Evolutionary conservation across 208 protist species (phyloP).

Genomic region (Phytomonas francai): DNA sequence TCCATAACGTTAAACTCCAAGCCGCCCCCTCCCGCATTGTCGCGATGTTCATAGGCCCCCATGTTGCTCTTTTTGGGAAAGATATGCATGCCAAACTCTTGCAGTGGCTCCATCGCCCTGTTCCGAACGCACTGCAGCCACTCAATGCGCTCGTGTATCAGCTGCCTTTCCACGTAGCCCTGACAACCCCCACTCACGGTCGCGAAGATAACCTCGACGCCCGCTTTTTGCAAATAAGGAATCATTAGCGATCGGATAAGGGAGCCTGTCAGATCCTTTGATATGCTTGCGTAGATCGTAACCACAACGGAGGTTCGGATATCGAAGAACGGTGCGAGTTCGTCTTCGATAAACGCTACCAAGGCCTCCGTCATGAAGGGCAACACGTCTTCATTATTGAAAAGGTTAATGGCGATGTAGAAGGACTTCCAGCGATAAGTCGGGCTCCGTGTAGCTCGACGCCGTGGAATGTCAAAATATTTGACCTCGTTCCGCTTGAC

Average conservation of each 20-base stretch:
- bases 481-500: neutral
- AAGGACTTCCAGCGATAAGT: conserved; percentile 58
- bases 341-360: conserved; percentile 55
- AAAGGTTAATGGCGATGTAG: conserved; percentile 70
- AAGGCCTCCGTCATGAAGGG: conserved; percentile 58
- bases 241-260: conserved; percentile 38
- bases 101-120: conserved; percentile 57
- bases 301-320: conserved; percentile 46
- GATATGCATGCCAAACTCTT: conserved; percentile 38
- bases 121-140: conserved; percentile 82
- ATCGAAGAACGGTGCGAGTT: conserved; percentile 43
- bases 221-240: conserved; percentile 36
- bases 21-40: neutral
- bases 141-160: conserved; percentile 55
- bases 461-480: conserved; percentile 24
- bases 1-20: neutral
- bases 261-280: conserved; percentile 20
- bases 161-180: conserved; percentile 27
- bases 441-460: conserved; percentile 13
- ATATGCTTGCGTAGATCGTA: conserved; percentile 61
- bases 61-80: conserved; percentile 15
- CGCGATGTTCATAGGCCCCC: neutral
- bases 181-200: conserved; percentile 40
- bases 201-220: conserved; percentile 37
- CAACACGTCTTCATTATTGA: conserved; percentile 53